phyloP scores from a whole-genome alignment of 148 eudicot genomes.

The Rhododendron henanense region DNA sequence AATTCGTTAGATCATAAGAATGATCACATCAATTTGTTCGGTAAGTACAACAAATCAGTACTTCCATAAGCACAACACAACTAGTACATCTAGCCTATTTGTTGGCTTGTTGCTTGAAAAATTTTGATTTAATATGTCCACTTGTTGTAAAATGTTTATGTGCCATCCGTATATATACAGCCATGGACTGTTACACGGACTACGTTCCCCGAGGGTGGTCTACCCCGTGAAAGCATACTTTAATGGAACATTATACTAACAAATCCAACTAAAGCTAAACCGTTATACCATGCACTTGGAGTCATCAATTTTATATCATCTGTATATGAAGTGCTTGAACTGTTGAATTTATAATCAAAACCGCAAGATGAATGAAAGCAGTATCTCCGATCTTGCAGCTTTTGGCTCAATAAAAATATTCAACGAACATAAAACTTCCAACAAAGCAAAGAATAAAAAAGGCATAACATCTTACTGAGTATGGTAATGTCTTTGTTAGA shows the following conservation, averaged over 20 bases:
- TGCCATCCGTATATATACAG: not conserved
- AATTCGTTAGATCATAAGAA: conserved; percentile 18
- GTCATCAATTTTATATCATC: not conserved
- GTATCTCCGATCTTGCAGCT: conserved; percentile 1
- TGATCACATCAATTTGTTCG: not conserved
- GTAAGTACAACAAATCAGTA: not conserved
- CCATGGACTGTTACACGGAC: not conserved
- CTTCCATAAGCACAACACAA: not conserved
- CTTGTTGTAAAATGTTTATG: not conserved
- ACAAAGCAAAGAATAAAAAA: not conserved
- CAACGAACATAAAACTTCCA: not conserved
- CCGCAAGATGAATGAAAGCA: not conserved
- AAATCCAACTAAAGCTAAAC: not conserved
- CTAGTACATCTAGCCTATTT: not conserved
- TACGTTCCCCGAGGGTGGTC: not conserved
- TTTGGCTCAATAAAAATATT: not conserved
- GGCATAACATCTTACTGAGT: not conserved
- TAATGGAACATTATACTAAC: not conserved
- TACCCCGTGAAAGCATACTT: not conserved
- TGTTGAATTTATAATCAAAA: not conserved
- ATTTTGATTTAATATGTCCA: not conserved
- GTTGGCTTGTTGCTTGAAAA: not conserved
- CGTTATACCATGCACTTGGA: not conserved
- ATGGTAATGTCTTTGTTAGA: not conserved
- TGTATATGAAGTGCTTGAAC: not conserved